Base-by-base conservation (phyloP, 2,329 filamentous ascomycete species). In the Aureobasidium lini region DNA sequence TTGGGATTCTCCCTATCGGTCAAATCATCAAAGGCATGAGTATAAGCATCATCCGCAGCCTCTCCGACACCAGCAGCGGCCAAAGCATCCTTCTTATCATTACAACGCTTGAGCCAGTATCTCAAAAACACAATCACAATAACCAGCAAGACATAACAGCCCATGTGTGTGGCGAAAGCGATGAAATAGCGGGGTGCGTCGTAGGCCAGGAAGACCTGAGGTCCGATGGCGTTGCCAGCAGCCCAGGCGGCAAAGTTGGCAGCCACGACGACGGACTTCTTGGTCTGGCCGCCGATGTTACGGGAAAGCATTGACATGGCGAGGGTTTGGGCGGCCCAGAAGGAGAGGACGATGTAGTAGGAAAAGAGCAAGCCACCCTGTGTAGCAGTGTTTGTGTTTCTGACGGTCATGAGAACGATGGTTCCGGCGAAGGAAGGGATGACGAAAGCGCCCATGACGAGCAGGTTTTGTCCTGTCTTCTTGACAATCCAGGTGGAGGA, bases 331-430 rank as follows among this genome's bases (percentile, higher is more conserved):
- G 86, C 86, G 0, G 87, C 85, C 87, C 87, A 90, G 79, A 91
- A 91, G 5, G 85, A 89, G 16, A 90, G 78, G 0, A 84, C 86
- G 62, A 90, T 86, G 73, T 90, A 91, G 77, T 90, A 91, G 67
- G 79, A 82, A 66, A 90, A 82, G 13, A 90, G 74, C 0, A 91
- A 78, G 6, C 87, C 87, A 31, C 85, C 79, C 71, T 86, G 81
- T 39, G 83, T 84, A 8, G 79, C 71, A 37, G 77, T 76, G 44
- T 76, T 81, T 6, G 78, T 76, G 64, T 86, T 85, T 23, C 80
- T 71, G 7, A 90, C 79, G 0, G 83, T 86, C 81, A 90, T 86
- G 59, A 90, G 80, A 40, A 89, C 80, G 56, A 88, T 84, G 1
- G 87, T 90, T 56, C 87, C 87, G 48, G 87, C 69, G 66, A 88